A percentile compares a stretch with the other conserved stretches of the same genome.
Evolutionary conservation across 2,329 filamentous ascomycete species (phyloP).

Genomic region (Cadophora gregata): DNA sequence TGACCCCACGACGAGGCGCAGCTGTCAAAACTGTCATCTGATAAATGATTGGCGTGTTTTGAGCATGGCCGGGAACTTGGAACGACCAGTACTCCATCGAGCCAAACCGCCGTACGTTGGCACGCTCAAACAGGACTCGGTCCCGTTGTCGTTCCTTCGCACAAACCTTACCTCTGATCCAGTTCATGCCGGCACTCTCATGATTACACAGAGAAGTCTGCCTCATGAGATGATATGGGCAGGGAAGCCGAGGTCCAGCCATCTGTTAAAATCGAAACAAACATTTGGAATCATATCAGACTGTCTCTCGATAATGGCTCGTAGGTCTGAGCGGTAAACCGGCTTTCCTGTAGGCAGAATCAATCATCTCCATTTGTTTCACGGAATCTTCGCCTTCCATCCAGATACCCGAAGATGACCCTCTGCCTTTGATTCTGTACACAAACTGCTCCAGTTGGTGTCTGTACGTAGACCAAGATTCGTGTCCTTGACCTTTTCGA

Average conservation of each 20-base stretch:
- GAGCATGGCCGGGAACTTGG: conserved; percentile 16
- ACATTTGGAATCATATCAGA: not conserved
- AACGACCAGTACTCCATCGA: conserved; percentile 7
- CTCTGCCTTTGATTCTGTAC: conserved; percentile 49
- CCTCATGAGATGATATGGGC: conserved; percentile 1
- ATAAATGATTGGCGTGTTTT: conserved; percentile 16
- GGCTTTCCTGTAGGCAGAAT: conserved; percentile 53
- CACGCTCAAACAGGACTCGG: conserved; percentile 2
- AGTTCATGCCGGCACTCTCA: conserved; percentile 11
- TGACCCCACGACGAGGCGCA: conserved; percentile 5
- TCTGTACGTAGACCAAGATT: conserved; percentile 52
- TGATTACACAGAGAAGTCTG: conserved; percentile 1
- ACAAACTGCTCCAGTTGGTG: conserved; percentile 57
- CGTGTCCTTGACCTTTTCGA: conserved; percentile 38
- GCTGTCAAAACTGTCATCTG: conserved; percentile 27
- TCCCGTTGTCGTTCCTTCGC: not conserved
- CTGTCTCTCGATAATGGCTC: conserved; percentile 19
- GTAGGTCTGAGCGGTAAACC: conserved; percentile 44
- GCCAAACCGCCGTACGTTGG: not conserved
- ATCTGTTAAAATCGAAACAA: conserved; percentile 1
- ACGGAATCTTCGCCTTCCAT: conserved; percentile 51
- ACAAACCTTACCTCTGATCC: conserved; percentile 18
- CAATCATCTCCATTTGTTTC: conserved; percentile 53
- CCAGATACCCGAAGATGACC: conserved; percentile 48
- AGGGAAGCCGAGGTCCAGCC: conserved; percentile 1